Evolutionary conservation across 1,284 basidiomycete species (phyloP).

Genomic region (Trametes hirsuta): DNA sequence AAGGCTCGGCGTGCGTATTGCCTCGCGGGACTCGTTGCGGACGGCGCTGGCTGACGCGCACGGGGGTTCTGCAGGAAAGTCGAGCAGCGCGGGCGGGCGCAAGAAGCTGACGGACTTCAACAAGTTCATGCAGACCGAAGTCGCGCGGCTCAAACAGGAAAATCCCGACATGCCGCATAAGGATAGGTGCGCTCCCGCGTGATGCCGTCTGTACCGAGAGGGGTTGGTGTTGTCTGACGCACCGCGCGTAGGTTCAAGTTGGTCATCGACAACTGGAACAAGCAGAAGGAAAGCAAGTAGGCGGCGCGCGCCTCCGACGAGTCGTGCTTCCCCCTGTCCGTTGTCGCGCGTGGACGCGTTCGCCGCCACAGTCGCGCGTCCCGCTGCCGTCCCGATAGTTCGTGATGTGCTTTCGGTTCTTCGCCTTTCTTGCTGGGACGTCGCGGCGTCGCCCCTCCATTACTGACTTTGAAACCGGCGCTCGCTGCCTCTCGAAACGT

Average conservation of each 20-base stretch:
- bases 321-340: too few species aligned
- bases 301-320: constrained; percentile 7
- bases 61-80: constrained; percentile 38
- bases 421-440: background rate
- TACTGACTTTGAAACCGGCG: constrained; percentile 16
- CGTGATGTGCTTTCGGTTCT: background rate
- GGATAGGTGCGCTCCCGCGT: constrained; percentile 56
- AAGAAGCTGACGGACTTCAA: constrained; percentile 73
- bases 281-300: constrained; percentile 68
- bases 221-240: constrained; percentile 11
- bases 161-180: constrained; percentile 71
- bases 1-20: constrained; percentile 18
- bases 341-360: background rate
- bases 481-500: background rate
- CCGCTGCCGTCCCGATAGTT: background rate
- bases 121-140: constrained; percentile 79
- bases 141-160: constrained; percentile 72
- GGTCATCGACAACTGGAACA: constrained; percentile 78
- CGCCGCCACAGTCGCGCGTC: background rate
- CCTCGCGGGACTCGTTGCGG: background rate
- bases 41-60: constrained; percentile 14
- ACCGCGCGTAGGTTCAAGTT: constrained; percentile 61
- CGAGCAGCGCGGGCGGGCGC: constrained; percentile 41
- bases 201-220: background rate
- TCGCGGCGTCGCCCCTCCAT: background rate